These are phyloP conservation scores for Ceratobasidium sp. DNA, from an alignment of 1,284 basidiomycete species.

Conservation along the genomic window DNA sequence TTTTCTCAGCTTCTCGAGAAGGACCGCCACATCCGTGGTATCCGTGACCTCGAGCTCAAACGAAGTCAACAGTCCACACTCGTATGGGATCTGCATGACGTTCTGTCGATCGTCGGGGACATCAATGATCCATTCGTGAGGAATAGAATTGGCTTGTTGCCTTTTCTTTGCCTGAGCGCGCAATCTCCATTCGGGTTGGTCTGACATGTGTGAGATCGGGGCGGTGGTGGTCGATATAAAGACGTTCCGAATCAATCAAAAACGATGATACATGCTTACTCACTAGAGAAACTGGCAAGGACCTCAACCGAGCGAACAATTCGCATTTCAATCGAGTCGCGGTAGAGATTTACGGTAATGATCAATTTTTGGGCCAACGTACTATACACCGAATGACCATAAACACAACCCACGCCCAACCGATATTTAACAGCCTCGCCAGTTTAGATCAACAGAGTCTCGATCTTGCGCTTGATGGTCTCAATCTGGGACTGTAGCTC, in stretches of 20 bases:
- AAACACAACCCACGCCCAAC: background rate
- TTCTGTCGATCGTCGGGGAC: conserved; percentile 57
- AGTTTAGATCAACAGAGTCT: conserved; percentile 63
- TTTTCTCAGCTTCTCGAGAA: conserved; percentile 60
- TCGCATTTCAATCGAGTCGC: too few species aligned
- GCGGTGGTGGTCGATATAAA: background rate
- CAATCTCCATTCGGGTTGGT: conserved; percentile 56
- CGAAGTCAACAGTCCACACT: conserved; percentile 64
- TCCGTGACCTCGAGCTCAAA: conserved; percentile 74
- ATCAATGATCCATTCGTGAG: conserved; percentile 64
- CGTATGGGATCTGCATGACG: conserved; percentile 63
- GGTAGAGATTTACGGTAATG: too few species aligned
- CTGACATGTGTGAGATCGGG: background rate
- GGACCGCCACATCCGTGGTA: conserved; percentile 55
- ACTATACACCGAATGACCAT: background rate
- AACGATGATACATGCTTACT: background rate
- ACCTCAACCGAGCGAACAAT: background rate
- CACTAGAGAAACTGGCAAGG: background rate
- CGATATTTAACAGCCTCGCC: background rate
- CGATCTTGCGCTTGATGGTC: conserved; percentile 88
- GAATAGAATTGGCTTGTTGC: conserved; percentile 63
- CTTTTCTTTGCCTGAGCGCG: conserved; percentile 61
- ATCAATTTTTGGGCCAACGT: too few species aligned
- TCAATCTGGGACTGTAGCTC: conserved; percentile 92
- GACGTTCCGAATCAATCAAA: background rate